A percentile compares a stretch with the other conserved stretches of the same genome.
Conservation (phyloP, 257 asterid species). For the Apocynum venetum region DNA sequence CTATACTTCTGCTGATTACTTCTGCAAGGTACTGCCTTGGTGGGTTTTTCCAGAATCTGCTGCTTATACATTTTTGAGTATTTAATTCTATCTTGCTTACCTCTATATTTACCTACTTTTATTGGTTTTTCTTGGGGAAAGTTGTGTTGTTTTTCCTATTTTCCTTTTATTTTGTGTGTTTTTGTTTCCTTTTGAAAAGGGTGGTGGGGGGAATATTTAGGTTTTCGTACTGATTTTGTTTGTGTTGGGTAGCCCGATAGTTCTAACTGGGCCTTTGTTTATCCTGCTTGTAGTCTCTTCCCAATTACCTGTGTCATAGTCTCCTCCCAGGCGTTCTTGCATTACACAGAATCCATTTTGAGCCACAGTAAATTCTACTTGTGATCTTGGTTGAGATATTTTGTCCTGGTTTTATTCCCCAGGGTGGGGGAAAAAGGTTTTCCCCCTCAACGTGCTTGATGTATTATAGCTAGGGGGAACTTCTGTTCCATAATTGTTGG, state of each 20-base stretch:
- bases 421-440: not conserved
- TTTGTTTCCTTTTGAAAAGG: not conserved
- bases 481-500: not conserved
- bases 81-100: not conserved
- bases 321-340: not conserved
- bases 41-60: not conserved
- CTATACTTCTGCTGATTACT: slow-evolving; percentile 22
- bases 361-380: not conserved
- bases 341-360: not conserved
- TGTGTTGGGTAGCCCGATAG: not conserved
- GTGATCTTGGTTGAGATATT: not conserved
- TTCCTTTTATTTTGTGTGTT: not conserved
- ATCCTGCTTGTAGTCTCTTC: not conserved
- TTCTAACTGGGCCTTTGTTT: not conserved
- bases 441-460: not conserved
- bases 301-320: not conserved
- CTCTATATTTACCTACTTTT: not conserved
- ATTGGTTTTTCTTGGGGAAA: not conserved
- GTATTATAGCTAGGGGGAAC: too few relatives aligned
- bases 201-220: not conserved
- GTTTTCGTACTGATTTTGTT: not conserved
- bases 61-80: not conserved
- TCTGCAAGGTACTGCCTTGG: slow-evolving; percentile 31
- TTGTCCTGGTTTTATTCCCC: not conserved
- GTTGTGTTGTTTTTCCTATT: not conserved